Evolutionary conservation across 2,329 filamentous ascomycete species (phyloP).

Genomic region (Plenodomus tracheiphilus): DNA sequence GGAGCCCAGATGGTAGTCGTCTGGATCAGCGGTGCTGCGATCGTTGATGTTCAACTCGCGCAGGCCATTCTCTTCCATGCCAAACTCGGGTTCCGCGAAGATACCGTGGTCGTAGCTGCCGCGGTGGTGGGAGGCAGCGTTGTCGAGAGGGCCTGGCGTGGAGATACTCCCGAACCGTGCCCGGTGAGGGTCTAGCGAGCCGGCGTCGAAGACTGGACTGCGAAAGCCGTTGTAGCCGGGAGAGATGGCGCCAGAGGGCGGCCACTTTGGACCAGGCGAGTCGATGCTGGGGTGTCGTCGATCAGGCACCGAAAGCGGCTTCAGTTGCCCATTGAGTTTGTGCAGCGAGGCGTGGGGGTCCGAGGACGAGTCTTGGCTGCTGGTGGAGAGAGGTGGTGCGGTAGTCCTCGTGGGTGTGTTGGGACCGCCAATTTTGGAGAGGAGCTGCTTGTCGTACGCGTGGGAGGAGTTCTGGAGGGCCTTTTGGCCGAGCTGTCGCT

Average conservation of each 20-base stretch:
- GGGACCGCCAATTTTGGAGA: conserved; percentile 65
- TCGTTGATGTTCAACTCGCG: conserved; percentile 59
- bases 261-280: conserved; percentile 46
- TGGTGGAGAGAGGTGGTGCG: conserved; percentile 36
- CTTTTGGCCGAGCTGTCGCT: conserved; percentile 61
- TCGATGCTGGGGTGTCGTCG: conserved; percentile 45
- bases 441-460: conserved; percentile 64
- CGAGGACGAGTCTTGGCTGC: conserved; percentile 39
- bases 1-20: conserved; percentile 48
- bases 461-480: conserved; percentile 63
- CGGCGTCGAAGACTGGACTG: conserved; percentile 46
- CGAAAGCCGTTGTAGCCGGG: conserved; percentile 48
- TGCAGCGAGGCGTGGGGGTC: conserved; percentile 44
- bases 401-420: conserved; percentile 56
- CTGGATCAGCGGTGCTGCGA: conserved; percentile 50
- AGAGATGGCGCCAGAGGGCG: conserved; percentile 49
- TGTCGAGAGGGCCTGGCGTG: conserved; percentile 52
- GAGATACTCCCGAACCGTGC: conserved; percentile 55
- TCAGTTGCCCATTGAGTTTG: conserved; percentile 49
- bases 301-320: conserved; percentile 52
- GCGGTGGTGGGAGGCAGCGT: conserved; percentile 58
- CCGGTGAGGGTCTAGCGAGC: conserved; percentile 31
- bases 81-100: conserved; percentile 56
- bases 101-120: conserved; percentile 65
- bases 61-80: conserved; percentile 58